These are phyloP conservation scores for Claviceps paspali DNA, from an alignment of 2,329 filamentous ascomycete genomes.

Conservation along the genomic window DNA sequence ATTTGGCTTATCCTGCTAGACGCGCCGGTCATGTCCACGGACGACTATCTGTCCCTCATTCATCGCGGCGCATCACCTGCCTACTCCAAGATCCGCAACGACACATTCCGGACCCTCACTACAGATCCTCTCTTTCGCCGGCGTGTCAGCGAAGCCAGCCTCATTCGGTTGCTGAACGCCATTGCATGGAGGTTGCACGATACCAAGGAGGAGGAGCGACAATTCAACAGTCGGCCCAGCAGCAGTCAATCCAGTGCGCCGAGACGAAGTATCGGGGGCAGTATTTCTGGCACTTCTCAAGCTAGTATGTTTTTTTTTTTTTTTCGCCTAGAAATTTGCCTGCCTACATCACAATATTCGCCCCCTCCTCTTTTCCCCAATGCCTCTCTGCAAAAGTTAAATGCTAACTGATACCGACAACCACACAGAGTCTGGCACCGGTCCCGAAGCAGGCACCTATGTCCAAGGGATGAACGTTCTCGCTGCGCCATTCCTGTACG, in stretches of 20 bases:
- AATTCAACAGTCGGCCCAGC: conserved; percentile 18
- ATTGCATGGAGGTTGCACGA: conserved; percentile 90
- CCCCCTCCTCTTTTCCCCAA: neutral
- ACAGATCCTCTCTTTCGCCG: conserved; percentile 95
- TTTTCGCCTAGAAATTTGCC: neutral
- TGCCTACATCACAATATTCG: neutral
- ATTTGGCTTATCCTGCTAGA: conserved; percentile 91
- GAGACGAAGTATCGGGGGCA: conserved; percentile 18
- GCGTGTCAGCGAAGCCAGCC: conserved; percentile 84
- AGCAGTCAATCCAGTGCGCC: conserved; percentile 21
- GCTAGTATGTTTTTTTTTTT: conserved; percentile 21
- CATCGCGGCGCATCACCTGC: conserved; percentile 87
- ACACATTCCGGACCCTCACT: conserved; percentile 91
- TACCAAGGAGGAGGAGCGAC: conserved; percentile 38
- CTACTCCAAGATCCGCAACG: conserved; percentile 95
- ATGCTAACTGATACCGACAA: conserved; percentile 12
- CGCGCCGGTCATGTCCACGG: conserved; percentile 68
- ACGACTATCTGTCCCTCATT: conserved; percentile 77
- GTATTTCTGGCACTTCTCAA: conserved; percentile 22
- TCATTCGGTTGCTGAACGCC: conserved; percentile 88
- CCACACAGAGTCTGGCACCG: conserved; percentile 43
- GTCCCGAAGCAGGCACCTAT: conserved; percentile 64
- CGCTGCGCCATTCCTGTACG: conserved; percentile 88
- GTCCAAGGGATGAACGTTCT: conserved; percentile 99
- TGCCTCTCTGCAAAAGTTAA: too few species aligned